Percentiles rank a stretch among this genome's conserved stretches.
phyloP scores from a whole-genome alignment of 495 filamentous ascomycete genomes.

The Thermothielavioides terrestris region DNA sequence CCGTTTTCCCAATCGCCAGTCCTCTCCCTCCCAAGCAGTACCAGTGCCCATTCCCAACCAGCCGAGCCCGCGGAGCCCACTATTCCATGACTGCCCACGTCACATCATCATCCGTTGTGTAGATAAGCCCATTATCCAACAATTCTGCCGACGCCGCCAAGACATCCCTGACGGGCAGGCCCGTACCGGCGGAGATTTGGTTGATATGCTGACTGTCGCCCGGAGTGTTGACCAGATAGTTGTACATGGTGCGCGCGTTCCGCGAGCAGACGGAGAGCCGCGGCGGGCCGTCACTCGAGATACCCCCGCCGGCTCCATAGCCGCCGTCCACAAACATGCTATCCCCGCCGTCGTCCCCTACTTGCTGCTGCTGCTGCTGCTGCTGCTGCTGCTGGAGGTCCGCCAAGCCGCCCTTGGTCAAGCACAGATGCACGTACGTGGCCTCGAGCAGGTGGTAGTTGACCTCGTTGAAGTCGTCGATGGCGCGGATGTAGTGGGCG shows the following conservation, averaged over 20 bases:
- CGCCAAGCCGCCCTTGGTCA: slow-evolving; percentile 61
- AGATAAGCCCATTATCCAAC: slow-evolving; percentile 62
- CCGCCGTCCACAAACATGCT: slow-evolving; percentile 46
- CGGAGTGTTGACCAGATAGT: slow-evolving; percentile 50
- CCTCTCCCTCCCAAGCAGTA: no score
- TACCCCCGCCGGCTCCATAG: slow-evolving; percentile 31
- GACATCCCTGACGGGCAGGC: slow-evolving; percentile 59
- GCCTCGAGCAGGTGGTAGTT: slow-evolving; percentile 84
- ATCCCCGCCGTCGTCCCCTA: slow-evolving; percentile 39
- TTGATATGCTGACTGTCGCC: slow-evolving; percentile 70
- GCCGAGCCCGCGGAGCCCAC: slow-evolving; percentile 18
- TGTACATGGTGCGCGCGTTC: slow-evolving; percentile 58
- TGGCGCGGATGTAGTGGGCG: slow-evolving; percentile 68
- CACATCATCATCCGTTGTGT: slow-evolving; percentile 83
- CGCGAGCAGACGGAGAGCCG: slow-evolving; percentile 44
- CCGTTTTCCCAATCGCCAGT: no score
- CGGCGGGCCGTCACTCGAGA: slow-evolving; percentile 9
- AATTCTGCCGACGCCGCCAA: slow-evolving; percentile 70
- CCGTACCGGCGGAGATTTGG: slow-evolving; percentile 54
- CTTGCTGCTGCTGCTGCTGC: slow-evolving; percentile 14
- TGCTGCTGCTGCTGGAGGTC: slow-evolving; percentile 21
- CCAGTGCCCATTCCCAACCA: neutral
- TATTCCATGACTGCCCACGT: slow-evolving; percentile 68
- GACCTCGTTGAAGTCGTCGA: slow-evolving; percentile 84
- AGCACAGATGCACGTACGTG: slow-evolving; percentile 74